Evolutionary conservation across 2,329 filamentous ascomycete genomes (phyloP).

Genomic region (Fusarium miscanthi): DNA sequence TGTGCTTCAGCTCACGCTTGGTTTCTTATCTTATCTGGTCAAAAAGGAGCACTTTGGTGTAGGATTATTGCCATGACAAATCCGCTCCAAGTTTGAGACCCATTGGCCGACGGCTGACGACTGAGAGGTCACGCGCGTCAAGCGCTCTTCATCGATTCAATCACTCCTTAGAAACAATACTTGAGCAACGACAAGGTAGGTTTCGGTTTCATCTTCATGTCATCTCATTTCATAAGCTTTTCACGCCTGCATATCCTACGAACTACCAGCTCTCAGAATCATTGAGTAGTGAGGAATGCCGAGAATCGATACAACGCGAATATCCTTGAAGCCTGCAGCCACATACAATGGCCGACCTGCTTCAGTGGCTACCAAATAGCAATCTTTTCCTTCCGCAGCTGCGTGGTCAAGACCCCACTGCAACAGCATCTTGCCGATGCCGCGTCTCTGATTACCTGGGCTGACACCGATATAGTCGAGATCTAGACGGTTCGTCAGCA

Average conservation of each 20-base stretch:
- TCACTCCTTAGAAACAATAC: not conserved
- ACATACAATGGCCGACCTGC: slow-evolving; percentile 8
- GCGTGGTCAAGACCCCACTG: slow-evolving; percentile 5
- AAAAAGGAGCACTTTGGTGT: not conserved
- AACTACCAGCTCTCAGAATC: not conserved
- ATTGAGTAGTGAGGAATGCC: slow-evolving; percentile 19
- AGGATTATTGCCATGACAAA: not conserved
- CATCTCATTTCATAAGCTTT: accelerated
- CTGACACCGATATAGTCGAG: slow-evolving; percentile 17
- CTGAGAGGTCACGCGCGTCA: not conserved
- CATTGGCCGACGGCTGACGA: not conserved
- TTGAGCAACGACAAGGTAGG: not conserved
- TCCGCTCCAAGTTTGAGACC: not conserved
- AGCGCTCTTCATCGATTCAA: not conserved
- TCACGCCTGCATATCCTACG: accelerated
- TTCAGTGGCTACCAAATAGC: slow-evolving; percentile 12
- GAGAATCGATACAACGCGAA: not conserved
- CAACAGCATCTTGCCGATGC: slow-evolving; percentile 3
- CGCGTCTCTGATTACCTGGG: slow-evolving; percentile 5
- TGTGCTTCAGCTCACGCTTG: not conserved
- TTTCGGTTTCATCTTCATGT: not conserved
- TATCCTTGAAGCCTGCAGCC: slow-evolving; percentile 1
- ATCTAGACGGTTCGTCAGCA: not conserved
- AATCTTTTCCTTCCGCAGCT: not conserved
- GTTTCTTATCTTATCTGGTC: not conserved